Conservation (phyloP, 129 eudicot species). For the Tanacetum coccineum region DNA sequence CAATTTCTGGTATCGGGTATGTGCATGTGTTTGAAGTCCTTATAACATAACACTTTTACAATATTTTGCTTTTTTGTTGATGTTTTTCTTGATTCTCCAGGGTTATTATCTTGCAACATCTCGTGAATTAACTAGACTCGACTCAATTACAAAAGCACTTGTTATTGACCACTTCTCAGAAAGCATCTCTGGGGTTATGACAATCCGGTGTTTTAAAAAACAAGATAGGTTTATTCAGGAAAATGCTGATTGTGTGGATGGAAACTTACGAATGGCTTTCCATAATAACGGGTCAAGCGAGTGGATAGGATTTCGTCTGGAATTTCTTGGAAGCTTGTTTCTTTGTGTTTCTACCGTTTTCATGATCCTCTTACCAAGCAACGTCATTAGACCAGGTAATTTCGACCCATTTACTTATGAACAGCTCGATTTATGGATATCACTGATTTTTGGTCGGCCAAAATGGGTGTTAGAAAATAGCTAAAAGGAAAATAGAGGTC, state of each 20-base stretch:
- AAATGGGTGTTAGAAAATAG: too few relatives aligned
- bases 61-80: not conserved
- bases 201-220: constrained; percentile 9
- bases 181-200: constrained; percentile 63
- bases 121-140: constrained; percentile 66
- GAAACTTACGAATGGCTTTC: not conserved
- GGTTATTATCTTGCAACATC: constrained; percentile 64
- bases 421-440: not conserved
- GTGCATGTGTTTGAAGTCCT: not conserved
- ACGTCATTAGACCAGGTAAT: not conserved
- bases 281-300: not conserved
- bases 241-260: not conserved
- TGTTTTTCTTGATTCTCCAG: constrained; percentile 24
- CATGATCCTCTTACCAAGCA: constrained; percentile 1
- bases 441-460: too few relatives aligned
- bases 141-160: constrained; percentile 66
- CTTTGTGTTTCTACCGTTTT: not conserved
- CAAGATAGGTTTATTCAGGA: not conserved
- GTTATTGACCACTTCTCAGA: constrained; percentile 67
- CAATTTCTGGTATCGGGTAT: constrained; percentile 77
- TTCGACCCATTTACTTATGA: not conserved
- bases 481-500: too few relatives aligned
- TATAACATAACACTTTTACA: not conserved
- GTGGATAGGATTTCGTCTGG: constrained; percentile 2
- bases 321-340: not conserved